Conservation (phyloP, 208 protist species). For the Sergeia podlipaevii region DNA sequence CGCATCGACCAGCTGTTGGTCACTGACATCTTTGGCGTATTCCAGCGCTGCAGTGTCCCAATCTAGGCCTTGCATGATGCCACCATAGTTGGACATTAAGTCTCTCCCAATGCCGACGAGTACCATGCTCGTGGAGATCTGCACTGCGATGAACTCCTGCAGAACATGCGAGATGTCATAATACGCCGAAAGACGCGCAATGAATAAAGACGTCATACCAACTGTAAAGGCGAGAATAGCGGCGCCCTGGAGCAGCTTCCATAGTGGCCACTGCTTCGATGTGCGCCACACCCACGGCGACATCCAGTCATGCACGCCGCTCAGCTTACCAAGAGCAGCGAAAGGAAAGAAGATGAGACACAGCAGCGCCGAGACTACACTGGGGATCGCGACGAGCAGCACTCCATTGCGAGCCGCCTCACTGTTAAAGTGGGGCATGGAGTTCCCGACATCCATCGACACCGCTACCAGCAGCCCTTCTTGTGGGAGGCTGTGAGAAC, state of each 20-base stretch:
- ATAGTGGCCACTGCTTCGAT: conserved; percentile 5
- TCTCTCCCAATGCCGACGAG: neutral
- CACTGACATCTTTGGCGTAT: neutral
- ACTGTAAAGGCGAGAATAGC: conserved; percentile 4
- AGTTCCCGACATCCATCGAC: neutral
- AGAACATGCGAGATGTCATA: neutral
- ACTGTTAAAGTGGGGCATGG: neutral
- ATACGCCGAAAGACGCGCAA: neutral
- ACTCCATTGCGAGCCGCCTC: neutral
- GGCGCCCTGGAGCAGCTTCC: neutral
- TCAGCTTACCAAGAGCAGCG: neutral
- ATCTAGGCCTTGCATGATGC: neutral
- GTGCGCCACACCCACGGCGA: conserved; percentile 2
- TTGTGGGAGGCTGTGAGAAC: no score
- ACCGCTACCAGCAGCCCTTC: neutral
- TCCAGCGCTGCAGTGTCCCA: neutral
- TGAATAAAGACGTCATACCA: neutral
- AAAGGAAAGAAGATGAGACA: conserved; percentile 1
- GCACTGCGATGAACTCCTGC: neutral
- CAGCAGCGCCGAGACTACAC: neutral
- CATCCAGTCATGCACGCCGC: neutral
- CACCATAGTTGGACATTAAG: neutral
- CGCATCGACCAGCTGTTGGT: neutral
- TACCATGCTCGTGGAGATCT: neutral
- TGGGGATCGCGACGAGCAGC: neutral